phyloP scores from a whole-genome alignment of 2,329 filamentous ascomycete species.

The Drechslerella dactyloides region DNA sequence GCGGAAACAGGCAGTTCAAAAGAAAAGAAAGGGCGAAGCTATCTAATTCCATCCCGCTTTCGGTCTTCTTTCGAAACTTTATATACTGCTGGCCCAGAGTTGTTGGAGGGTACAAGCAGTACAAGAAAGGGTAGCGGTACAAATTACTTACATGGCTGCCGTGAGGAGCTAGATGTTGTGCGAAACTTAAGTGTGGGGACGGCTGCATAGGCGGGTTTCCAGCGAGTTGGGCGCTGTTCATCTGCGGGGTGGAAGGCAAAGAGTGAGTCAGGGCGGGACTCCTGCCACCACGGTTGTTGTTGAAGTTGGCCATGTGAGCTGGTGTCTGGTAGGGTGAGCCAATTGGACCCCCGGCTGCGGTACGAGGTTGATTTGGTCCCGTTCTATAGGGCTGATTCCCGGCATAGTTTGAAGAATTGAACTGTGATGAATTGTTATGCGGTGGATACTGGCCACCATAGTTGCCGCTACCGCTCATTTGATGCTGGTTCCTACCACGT shows the following conservation, averaged over 20 bases:
- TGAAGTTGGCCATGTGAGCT: constrained; percentile 39
- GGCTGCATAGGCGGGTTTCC: constrained; percentile 68
- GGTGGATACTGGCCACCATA: constrained; percentile 58
- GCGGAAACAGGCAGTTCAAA: constrained; percentile 14
- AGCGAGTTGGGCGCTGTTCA: constrained; percentile 69
- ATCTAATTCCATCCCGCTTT: constrained; percentile 63
- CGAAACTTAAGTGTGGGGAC: constrained; percentile 69
- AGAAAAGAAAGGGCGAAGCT: constrained; percentile 54
- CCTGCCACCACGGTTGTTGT: constrained; percentile 53
- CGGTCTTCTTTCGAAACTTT: constrained; percentile 70
- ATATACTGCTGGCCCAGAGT: no score
- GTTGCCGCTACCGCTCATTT: constrained; percentile 60
- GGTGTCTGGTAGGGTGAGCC: constrained; percentile 42
- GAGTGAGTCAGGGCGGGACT: constrained; percentile 68
- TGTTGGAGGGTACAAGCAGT: no score
- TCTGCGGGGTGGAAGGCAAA: constrained; percentile 73
- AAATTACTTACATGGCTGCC: constrained; percentile 53
- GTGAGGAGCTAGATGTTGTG: constrained; percentile 58
- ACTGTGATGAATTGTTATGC: constrained; percentile 46
- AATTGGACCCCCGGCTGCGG: constrained; percentile 52
- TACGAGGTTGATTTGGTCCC: constrained; percentile 58
- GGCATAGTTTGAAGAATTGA: constrained; percentile 47
- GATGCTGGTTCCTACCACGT: constrained; percentile 61
- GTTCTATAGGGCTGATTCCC: constrained; percentile 57
- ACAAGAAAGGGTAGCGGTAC: constrained; percentile 72